Percentiles rank a stretch among this genome's conserved stretches.
Evolutionary conservation across 768 basidiomycete genomes (phyloP).

Genomic region (Saitozyma podzolica): DNA sequence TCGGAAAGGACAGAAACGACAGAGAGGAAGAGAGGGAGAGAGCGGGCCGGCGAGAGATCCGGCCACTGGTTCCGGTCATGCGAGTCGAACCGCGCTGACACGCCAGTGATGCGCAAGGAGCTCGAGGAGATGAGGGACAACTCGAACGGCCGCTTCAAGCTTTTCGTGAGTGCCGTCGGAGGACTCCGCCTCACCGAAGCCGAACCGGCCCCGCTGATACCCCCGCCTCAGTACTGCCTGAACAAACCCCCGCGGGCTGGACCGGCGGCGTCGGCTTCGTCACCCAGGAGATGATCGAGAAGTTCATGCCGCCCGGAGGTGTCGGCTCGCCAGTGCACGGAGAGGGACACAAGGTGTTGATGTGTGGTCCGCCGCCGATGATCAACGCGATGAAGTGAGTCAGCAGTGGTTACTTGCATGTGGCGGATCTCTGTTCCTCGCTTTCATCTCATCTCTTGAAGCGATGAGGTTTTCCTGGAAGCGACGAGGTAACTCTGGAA

Average conservation of each 20-base stretch:
- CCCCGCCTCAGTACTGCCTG: conserved; percentile 65
- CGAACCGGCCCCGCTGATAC: conserved; percentile 5
- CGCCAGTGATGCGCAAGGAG: conserved; percentile 70
- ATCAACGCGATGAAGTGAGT: conserved; percentile 74
- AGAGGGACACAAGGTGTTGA: conserved; percentile 47
- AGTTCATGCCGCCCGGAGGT: conserved; percentile 64
- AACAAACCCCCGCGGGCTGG: conserved; percentile 88
- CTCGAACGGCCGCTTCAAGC: conserved; percentile 69
- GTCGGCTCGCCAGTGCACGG: conserved; percentile 40
- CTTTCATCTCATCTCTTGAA: too few relatives aligned
- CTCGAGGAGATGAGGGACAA: conserved; percentile 72
- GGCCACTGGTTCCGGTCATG: too few relatives aligned
- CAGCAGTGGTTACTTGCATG: neutral
- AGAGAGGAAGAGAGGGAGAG: too few relatives aligned
- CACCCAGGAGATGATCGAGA: conserved; percentile 83
- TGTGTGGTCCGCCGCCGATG: conserved; percentile 68
- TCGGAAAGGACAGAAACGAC: conserved; percentile 1
- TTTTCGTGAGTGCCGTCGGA: conserved; percentile 56
- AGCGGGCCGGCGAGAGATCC: too few relatives aligned
- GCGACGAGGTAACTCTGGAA: too few relatives aligned
- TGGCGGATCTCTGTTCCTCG: neutral
- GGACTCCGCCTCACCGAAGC: neutral
- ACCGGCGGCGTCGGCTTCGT: conserved; percentile 89
- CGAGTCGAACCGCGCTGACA: neutral
- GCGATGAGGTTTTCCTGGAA: too few relatives aligned